Evolutionary conservation across 352 stramenopile genomes (phyloP).

Genomic region (Globisporangium acanthophoron): DNA sequence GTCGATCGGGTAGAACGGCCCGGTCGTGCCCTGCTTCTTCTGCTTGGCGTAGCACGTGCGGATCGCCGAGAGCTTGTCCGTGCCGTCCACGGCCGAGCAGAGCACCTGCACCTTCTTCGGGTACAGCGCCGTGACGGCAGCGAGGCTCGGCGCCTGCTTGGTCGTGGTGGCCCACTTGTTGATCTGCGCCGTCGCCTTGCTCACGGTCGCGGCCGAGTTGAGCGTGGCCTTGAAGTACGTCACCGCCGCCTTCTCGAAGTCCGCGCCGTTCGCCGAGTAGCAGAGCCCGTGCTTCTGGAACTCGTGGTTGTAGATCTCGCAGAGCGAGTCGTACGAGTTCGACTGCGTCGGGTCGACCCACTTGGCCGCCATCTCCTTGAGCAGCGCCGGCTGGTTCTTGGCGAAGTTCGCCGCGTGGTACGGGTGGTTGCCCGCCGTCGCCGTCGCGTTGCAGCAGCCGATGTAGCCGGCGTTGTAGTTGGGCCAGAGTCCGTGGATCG

Average conservation of each 20-base stretch:
- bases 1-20: constrained; percentile 5
- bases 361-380: constrained; percentile 42
- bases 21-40: constrained; percentile 6
- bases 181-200: constrained; percentile 41
- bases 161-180: constrained; percentile 39
- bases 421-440: constrained; percentile 48
- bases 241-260: constrained; percentile 14
- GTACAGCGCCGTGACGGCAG: constrained; percentile 44
- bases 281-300: constrained; percentile 86
- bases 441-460: constrained; percentile 63
- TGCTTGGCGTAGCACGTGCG: constrained; percentile 64
- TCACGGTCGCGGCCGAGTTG: constrained; percentile 35
- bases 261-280: constrained; percentile 34
- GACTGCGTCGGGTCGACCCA: constrained; percentile 63
- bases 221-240: constrained; percentile 17
- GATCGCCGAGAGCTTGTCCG: constrained; percentile 65
- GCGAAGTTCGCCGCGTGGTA: constrained; percentile 45
- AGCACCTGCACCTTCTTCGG: constrained; percentile 57
- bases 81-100: constrained; percentile 48
- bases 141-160: constrained; percentile 22
- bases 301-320: constrained; percentile 84
- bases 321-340: constrained; percentile 60
- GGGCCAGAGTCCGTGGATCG: constrained; percentile 74
- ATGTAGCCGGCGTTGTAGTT: constrained; percentile 75
- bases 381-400: constrained; percentile 33